Evolutionary conservation across 2,329 filamentous ascomycete genomes (phyloP), one percentile per base, ranked within the genome.

Genomic region (Neospermospora avenae): DNA sequence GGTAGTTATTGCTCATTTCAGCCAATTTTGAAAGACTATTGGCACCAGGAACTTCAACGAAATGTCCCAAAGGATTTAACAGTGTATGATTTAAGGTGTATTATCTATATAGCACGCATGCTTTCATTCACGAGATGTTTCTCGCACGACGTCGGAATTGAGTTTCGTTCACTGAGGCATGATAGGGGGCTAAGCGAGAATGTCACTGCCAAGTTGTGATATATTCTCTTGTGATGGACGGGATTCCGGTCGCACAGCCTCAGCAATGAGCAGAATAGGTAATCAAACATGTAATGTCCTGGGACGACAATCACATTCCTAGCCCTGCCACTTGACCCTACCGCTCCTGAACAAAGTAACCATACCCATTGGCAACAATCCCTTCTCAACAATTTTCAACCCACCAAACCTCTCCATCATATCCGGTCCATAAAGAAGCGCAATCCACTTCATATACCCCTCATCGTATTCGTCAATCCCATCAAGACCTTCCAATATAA

Each of bases 381-480:
- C 74, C 48, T 70, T 67, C 60, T 77, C 75, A 3, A 76, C 75
- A 52, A 78, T 68, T 31, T 70, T 70, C 56, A 77, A 58, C 1
- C 75, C 74, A 0, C 76, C 76, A 71, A 78, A 78, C 39, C 68
- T 68, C 57, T 72, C 67, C 48, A 71, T 71, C 69, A 78, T 72
- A 58, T 77, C 75, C 16, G 68, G 65, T 0, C 69, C 73, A 69
- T 78, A 77, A 25, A 78, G 63, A 57, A 69, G 65, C 48, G 70
- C 68, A 10, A 76, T 69, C 76, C 76, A 78, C 57, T 69, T 70
- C 69, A 72, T 70, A 64, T 78, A 77, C 13, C 63, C 65, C 61
- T 65, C 55, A 5, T 45, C 25, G 63, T 63, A 60, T 4, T 55
- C 49, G 20, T 42, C 31, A 13, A 25, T 39, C 18, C 22, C 34